A percentile compares a stretch with the other conserved stretches of the same genome.
These are phyloP conservation scores for Nyctanthes arbortristis DNA, from an alignment of 257 asterid species.

Conservation along the genomic window DNA sequence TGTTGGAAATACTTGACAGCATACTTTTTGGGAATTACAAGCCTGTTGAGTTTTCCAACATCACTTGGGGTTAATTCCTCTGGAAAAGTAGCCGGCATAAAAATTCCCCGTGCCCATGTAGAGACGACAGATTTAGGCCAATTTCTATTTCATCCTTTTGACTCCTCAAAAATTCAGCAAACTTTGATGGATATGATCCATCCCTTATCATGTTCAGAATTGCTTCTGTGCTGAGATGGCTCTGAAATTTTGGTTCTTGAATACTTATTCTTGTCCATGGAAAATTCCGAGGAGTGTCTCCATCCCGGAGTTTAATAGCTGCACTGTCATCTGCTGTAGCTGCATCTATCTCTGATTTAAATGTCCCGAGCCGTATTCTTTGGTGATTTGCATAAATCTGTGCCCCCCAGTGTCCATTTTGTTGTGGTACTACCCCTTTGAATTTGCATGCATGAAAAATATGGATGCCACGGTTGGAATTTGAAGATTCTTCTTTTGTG, in stretches of 20 bases:
- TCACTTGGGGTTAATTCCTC: slow-evolving; percentile 73
- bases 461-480: slow-evolving; percentile 35
- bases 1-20: slow-evolving; percentile 59
- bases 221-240: slow-evolving; percentile 42
- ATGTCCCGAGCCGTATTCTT: slow-evolving; percentile 81
- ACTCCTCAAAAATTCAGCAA: slow-evolving; percentile 45
- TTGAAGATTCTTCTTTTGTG: slow-evolving; percentile 37
- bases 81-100: slow-evolving; percentile 51
- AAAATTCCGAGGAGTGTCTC: slow-evolving; percentile 63
- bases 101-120: slow-evolving; percentile 26
- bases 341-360: slow-evolving; percentile 70
- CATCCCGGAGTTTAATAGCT: slow-evolving; percentile 53
- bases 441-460: slow-evolving; percentile 20
- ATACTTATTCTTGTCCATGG: slow-evolving; percentile 42
- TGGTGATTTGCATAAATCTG: slow-evolving; percentile 74
- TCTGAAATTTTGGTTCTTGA: slow-evolving; percentile 63
- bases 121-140: slow-evolving; percentile 26
- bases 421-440: slow-evolving; percentile 78
- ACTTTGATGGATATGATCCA: slow-evolving; percentile 61
- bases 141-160: slow-evolving; percentile 29
- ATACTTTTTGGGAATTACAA: slow-evolving; percentile 67
- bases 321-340: slow-evolving; percentile 96
- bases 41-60: slow-evolving; percentile 60
- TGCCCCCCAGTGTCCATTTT: slow-evolving; percentile 85
- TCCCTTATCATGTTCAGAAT: slow-evolving; percentile 72